Percentiles rank a stretch among this genome's conserved stretches.
These are phyloP conservation scores for Penstemon newberryi DNA, from an alignment of 257 asterid species.

Conservation along the genomic window DNA sequence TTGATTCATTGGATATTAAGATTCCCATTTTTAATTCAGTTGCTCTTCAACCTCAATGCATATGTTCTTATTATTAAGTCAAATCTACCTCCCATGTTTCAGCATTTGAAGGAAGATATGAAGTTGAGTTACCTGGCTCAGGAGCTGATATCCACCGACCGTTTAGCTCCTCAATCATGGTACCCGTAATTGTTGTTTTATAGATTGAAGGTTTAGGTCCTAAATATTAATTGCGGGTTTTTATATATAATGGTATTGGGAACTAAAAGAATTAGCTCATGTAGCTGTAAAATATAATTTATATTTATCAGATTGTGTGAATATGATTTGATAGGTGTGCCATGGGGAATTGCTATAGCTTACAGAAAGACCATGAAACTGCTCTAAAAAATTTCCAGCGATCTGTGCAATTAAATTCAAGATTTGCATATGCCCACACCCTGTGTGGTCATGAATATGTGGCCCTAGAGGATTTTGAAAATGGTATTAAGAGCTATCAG, in stretches of 20 bases:
- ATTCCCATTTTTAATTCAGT: slow-evolving; percentile 20
- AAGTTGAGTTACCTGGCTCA: slow-evolving; percentile 96
- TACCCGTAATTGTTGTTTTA: slow-evolving; percentile 30
- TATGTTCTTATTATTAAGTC: slow-evolving; percentile 25
- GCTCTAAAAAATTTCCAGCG: slow-evolving; percentile 93
- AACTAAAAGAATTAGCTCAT: background rate
- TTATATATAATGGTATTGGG: background rate
- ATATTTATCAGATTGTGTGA: background rate
- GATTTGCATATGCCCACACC: slow-evolving; percentile 91
- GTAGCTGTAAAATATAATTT: background rate
- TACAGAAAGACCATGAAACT: slow-evolving; percentile 93
- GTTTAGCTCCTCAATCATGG: slow-evolving; percentile 98
- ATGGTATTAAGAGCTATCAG: slow-evolving; percentile 79
- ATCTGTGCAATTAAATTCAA: slow-evolving; percentile 84
- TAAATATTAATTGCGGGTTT: slow-evolving; percentile 17
- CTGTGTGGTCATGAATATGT: slow-evolving; percentile 92
- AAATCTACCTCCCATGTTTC: slow-evolving; percentile 30
- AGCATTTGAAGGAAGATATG: slow-evolving; percentile 99
- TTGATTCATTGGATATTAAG: slow-evolving; percentile 12
- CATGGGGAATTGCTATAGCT: slow-evolving; percentile 91
- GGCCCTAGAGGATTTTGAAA: slow-evolving; percentile 91
- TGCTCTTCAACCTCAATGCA: slow-evolving; percentile 24
- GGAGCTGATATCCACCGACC: slow-evolving; percentile 93
- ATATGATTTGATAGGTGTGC: slow-evolving; percentile 73
- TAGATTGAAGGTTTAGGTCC: slow-evolving; percentile 7